Base-by-base conservation (phyloP, 305 asterid species). In the Fraxinus paxiana region DNA sequence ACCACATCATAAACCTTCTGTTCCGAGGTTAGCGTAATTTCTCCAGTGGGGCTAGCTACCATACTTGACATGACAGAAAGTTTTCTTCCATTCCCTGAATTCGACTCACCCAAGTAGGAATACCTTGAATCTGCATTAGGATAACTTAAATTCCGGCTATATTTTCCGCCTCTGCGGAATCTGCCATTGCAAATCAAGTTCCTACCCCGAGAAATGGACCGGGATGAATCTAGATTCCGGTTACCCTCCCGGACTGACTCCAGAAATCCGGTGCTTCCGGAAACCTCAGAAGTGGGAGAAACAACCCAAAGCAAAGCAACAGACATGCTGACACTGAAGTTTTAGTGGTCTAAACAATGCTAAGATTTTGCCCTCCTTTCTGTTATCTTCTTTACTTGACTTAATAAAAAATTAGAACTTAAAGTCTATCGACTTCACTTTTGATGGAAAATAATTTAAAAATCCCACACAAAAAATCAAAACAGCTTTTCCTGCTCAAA, bases 1-100 rank as follows among this genome's bases (percentile, higher is more conserved):
- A 96, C 98, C 76, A 96, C 99, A 82, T 96, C 97, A 83, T 96
- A 94, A 5, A 96, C 99, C 90, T 90, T 96, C 80, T 94, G 96
- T 89, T 96, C 99, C 0, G 99, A 92, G 77, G 99, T 77, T 77
- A 91, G 82, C 31, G 86, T 30, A 43, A 94, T 81, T 79, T 92
- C 98, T 80, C 94, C 97, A 12, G 97, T 83, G 15, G 99, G 96
- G 74, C 88, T 89, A 46, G 93, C 97, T 48, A 89, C 88, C 83
- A 89, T 56, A 80, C 90, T 90, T 8, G 97, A 91, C 6, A 83
- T 73, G 26, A 83, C 87, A 48, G 89, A 83, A 73, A 89, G 77
- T 69, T 86, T 87, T 30, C 79, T 80, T 35, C 82, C 90, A 22
- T 34, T 88, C 76, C 79, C 88, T 13, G 81, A 78, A 34, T 88